Percentiles rank a stretch among this genome's conserved stretches.
These are phyloP conservation scores for Anastatica hierochuntica DNA, from an alignment of 345 rosid genomes.

Conservation along the genomic window DNA sequence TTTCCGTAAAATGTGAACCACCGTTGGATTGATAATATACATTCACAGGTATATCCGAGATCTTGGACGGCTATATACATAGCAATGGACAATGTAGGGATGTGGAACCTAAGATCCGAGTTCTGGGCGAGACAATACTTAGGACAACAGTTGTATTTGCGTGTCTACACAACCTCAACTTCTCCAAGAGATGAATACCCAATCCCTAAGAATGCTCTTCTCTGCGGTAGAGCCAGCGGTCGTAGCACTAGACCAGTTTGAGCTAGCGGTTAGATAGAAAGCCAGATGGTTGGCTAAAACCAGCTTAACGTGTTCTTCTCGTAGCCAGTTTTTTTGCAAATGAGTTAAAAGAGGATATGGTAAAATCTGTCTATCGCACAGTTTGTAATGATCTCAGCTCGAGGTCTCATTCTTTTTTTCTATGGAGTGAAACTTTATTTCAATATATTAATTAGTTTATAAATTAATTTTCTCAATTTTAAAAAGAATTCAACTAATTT, in stretches of 20 bases:
- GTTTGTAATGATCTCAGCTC: conserved; percentile 40
- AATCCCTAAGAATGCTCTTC: conserved; percentile 74
- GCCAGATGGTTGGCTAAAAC: not conserved
- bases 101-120: conserved; percentile 94
- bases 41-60: conserved; percentile 67
- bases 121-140: conserved; percentile 89
- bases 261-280: conserved; percentile 8
- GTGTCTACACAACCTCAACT: conserved; percentile 62
- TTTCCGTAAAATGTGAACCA: not conserved
- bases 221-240: conserved; percentile 75
- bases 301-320: conserved; percentile 19
- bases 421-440: not conserved
- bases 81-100: conserved; percentile 91
- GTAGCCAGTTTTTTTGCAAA: conserved; percentile 6
- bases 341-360: too few species aligned
- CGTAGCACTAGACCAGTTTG: conserved; percentile 63
- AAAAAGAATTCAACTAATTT: too few species aligned
- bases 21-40: not conserved
- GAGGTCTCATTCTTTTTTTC: conserved; percentile 41
- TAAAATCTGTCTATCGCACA: too few species aligned
- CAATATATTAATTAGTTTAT: too few species aligned
- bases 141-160: too few species aligned
- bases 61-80: conserved; percentile 88
- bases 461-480: too few species aligned
- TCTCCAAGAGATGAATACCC: conserved; percentile 88